Evolutionary conservation across 2,329 filamentous ascomycete genomes (phyloP), one percentile per base, ranked within the genome.

Genomic region (Neonectria sp.): DNA sequence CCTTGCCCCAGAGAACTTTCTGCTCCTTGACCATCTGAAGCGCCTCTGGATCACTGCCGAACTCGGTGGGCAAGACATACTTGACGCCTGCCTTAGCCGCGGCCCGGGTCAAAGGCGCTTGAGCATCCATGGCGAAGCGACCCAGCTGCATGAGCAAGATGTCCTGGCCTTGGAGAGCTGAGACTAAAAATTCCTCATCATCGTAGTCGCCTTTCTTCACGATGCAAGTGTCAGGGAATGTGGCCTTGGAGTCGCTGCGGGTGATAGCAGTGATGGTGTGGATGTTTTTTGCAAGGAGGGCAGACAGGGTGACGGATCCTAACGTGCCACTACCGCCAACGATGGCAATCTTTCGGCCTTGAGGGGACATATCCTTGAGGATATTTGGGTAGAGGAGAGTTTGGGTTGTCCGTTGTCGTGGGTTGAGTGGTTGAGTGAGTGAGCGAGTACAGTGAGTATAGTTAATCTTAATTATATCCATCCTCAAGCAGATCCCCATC

Each of bases 241-340:
- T 79, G 65, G 70, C 78, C 3, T 75, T 81, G 70, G 84, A 85
- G 33, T 80, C 82, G 2, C 69, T 59, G 51, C 86, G 85, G 2
- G 83, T 84, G 46, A 89, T 76, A 66, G 85, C 85, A 1, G 86
- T 89, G 66, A 89, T 76, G 15, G 71, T 82, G 74, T 86, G 84
- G 52, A 82, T 82, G 60, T 84, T 84, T 29, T 79, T 81, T 43
- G 79, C 77, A 51, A 85, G 71, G 5, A 87, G 77, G n/a, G 79
- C 79, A 5, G 77, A 69, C 46, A 79, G 71, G 60, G 83, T 81
- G 51, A 76, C 69, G 3, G 73, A 73, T n/a, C 83, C 84, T 45
- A 82, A 68, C 37, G 76, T 77, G 63, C 84, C 83, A 69, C 79
- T 76, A 60, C 79, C 79, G 55, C 77, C 75, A 60, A 73, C 66